Evolutionary conservation across 495 filamentous ascomycete species (phyloP), one percentile per base, ranked within the genome.

Genomic region (Amorphotheca resinae): DNA sequence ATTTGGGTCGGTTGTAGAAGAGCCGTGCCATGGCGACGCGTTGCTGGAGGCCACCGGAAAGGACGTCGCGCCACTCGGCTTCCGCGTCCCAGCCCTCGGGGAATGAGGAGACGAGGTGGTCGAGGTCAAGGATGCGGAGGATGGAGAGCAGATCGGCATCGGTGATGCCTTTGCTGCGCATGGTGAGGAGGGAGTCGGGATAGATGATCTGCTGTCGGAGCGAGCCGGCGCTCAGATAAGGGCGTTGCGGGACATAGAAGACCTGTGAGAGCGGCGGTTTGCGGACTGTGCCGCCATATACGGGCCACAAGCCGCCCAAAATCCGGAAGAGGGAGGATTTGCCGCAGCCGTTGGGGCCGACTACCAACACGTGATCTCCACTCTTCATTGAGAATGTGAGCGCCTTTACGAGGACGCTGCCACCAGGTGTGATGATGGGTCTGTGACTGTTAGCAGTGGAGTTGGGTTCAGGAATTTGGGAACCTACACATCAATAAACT

Each of bases 171-270:
- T 86, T 88, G 50, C 74, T 72, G 38, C 81, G 81, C 79, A 95
- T 94, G 46, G 84, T 82, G 44, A 82, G 76, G 4, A 88, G 56
- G n/a, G 75, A 76, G 61, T 98, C 89, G 0, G 91, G 91, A 61
- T 96, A 98, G 45, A 87, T 95, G 49, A 98, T 84, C 56, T 98
- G 91, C 59, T 96, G 87, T 30, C 91, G 78, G 17, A 98, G 74
- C 1, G 79, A 83, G 14, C 91, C 91, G 21, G 83, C 76, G 22
- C 82, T 87, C 1, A 98, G 72, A 56, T 98, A 98, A 0, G 91
- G 91, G 0, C 91, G 79, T 57, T 98, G 91, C 0, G 91, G 91
- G 54, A 98, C 94, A 64, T 98, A 98, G 68, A 96, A 98, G 55
- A 98, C 95, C 52, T 89, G 81, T 33, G 79, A 74, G 49, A 85